These are phyloP conservation scores for Populus hybrid DNA, from an alignment of 441 rosid species.

Conservation along the genomic window DNA sequence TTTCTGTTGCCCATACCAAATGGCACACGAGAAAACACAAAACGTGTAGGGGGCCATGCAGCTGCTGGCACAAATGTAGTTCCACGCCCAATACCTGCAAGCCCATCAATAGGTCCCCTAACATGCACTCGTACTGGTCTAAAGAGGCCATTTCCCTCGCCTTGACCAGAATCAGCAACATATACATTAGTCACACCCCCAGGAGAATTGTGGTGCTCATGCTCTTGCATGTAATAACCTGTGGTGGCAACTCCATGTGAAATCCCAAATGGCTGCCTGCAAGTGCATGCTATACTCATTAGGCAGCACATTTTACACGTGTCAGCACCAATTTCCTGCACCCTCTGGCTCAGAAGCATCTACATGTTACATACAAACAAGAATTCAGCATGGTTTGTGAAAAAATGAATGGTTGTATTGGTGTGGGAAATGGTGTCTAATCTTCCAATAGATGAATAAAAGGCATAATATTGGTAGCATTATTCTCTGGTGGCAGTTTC, in stretches of 20 bases:
- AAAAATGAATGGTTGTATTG: slow-evolving; percentile 1
- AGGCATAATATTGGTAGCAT: not conserved
- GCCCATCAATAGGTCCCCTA: slow-evolving; percentile 91
- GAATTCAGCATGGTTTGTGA: slow-evolving; percentile 20
- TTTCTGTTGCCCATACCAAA: slow-evolving; percentile 67
- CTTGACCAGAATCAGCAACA: slow-evolving; percentile 70
- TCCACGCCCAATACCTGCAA: slow-evolving; percentile 95
- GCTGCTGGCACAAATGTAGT: slow-evolving; percentile 72
- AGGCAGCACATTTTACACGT: slow-evolving; percentile 89
- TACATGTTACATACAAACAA: slow-evolving; percentile 32
- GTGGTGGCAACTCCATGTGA: slow-evolving; percentile 51
- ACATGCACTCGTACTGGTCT: slow-evolving; percentile 88
- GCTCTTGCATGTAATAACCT: slow-evolving; percentile 71
- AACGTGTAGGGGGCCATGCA: slow-evolving; percentile 87
- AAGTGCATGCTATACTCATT: slow-evolving; percentile 65
- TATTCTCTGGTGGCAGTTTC: not conserved
- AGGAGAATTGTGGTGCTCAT: slow-evolving; percentile 50
- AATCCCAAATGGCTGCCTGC: slow-evolving; percentile 75
- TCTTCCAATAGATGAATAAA: slow-evolving; percentile 10
- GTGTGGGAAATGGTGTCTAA: not conserved
- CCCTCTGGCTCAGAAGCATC: slow-evolving; percentile 93
- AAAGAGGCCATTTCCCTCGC: slow-evolving; percentile 65
- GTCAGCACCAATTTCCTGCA: slow-evolving; percentile 81
- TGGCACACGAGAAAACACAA: slow-evolving; percentile 91
- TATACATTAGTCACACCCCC: slow-evolving; percentile 61